Base-by-base conservation (phyloP, 2,329 filamentous ascomycete genomes). In the Salinomyces thailandicus region DNA sequence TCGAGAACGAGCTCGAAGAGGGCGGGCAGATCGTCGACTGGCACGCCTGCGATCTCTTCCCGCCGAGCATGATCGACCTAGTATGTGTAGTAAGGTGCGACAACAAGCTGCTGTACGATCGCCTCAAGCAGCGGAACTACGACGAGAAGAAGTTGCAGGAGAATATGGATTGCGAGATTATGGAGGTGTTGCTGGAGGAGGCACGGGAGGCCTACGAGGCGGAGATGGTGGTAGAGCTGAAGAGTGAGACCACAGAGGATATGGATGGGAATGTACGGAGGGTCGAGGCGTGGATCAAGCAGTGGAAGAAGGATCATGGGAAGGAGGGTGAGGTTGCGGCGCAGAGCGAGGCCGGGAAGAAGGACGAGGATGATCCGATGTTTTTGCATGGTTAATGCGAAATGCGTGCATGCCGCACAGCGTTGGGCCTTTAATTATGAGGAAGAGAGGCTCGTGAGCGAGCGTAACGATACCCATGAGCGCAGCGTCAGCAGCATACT, bases 41-140 rank as follows among this genome's bases (percentile, higher is more conserved):
- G 89, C 91, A 98, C 63, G 89, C 87, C 2, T 96, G 89, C 65
- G 91, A 96, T 53, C 65, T 96, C 15, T 96, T 96, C 55, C 91
- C 91, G 2, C 79, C 82, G 57, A 81, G 81, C 54, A 93, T 87
- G 85, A 81, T 98, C 55, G 91, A 98, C 59, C 73, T 98, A 2
- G 87, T 98, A 1, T 82, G 96, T 4, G 91, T 98, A 37, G 62
- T 98, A 45, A 73, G 91, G 31, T 85, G 83, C 38, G 78, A 91
- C 50, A 86, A 85, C 13, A 76, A 74, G 14, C 67, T 81, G 11
- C 72, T 94, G 2, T 96, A 91, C 57, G 91, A 98, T 60, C 75
- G 91, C 36, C 64, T 98, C 36, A 75, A 73, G 36, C 73, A 74
- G 28, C 74, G 87, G 47, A 81, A 85, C 44, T 95, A 95, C 60